Conservation (phyloP, 176 grass and related monocot species). For the Aegilops sharonensis region DNA sequence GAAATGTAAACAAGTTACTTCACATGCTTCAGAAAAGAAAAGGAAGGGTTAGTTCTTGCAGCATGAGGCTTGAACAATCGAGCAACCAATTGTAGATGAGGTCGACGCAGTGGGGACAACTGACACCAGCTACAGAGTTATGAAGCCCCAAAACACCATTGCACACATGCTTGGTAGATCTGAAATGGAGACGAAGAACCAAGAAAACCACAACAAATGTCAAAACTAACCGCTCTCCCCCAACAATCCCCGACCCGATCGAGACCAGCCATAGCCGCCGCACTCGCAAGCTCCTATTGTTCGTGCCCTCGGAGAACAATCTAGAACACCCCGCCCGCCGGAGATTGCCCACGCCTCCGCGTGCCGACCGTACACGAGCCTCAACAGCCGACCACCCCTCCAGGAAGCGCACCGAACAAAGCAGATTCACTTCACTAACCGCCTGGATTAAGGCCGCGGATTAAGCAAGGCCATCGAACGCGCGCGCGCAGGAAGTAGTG, state of each 20-base stretch:
- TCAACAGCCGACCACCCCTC: not conserved
- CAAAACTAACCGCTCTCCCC: slow-evolving; percentile 22
- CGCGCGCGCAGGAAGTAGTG: slow-evolving; percentile 11
- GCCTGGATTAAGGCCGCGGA: slow-evolving; percentile 25
- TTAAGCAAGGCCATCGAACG: slow-evolving; percentile 24
- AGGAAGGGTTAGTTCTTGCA: not conserved
- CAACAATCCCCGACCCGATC: slow-evolving; percentile 10
- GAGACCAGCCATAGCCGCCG: not conserved
- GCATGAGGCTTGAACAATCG: not conserved
- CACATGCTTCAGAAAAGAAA: slow-evolving; percentile 7
- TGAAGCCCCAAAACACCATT: slow-evolving; percentile 21
- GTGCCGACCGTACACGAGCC: not conserved
- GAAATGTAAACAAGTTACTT: not conserved
- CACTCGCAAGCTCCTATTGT: slow-evolving; percentile 24
- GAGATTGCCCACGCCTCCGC: slow-evolving; percentile 28
- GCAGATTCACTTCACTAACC: slow-evolving; percentile 38
- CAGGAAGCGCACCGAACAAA: not conserved
- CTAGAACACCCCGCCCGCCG: not conserved
- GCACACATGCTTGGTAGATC: slow-evolving; percentile 34
- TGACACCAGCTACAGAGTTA: not conserved
- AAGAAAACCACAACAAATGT: not conserved
- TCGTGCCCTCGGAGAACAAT: not conserved
- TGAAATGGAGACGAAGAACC: slow-evolving; percentile 23
- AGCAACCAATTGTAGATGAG: not conserved
- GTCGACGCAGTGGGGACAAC: not conserved